Conservation (phyloP, 2,329 filamentous ascomycete genomes). For the Claviceps maximensis region DNA sequence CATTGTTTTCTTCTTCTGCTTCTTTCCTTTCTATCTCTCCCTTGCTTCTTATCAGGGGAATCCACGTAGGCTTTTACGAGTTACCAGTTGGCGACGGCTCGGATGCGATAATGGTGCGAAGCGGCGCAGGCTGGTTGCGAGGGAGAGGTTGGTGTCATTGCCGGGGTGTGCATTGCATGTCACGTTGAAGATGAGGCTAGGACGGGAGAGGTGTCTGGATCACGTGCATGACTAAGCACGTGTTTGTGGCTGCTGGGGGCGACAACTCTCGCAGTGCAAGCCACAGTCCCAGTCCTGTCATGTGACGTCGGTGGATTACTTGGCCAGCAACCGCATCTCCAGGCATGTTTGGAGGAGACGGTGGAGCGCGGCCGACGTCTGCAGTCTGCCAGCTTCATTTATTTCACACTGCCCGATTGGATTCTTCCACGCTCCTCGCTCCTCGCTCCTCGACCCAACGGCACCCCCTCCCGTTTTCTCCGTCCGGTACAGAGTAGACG, state of each 20-base stretch:
- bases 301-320: constrained; percentile 20
- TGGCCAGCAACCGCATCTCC: not conserved
- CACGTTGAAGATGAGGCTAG: not conserved
- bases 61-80: not conserved
- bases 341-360: not conserved
- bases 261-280: not conserved
- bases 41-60: not conserved
- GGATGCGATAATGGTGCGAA: not conserved
- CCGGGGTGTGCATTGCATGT: not conserved
- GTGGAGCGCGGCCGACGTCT: not conserved
- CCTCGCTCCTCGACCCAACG: not conserved
- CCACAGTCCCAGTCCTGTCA: constrained; percentile 14
- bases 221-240: not conserved
- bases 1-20: constrained; percentile 20
- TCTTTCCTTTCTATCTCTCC: not conserved
- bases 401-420: not conserved
- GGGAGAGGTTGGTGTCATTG: not conserved
- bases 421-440: not conserved
- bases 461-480: not conserved
- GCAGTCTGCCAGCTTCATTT: not conserved
- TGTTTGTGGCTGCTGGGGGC: not conserved
- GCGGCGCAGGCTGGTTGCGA: not conserved
- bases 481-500: not conserved
- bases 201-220: no score
- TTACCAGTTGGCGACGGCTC: not conserved